Evolutionary conservation across 352 stramenopile genomes (phyloP), one percentile per base, ranked within the genome.

Genomic region (Pythium grandisporangium): DNA sequence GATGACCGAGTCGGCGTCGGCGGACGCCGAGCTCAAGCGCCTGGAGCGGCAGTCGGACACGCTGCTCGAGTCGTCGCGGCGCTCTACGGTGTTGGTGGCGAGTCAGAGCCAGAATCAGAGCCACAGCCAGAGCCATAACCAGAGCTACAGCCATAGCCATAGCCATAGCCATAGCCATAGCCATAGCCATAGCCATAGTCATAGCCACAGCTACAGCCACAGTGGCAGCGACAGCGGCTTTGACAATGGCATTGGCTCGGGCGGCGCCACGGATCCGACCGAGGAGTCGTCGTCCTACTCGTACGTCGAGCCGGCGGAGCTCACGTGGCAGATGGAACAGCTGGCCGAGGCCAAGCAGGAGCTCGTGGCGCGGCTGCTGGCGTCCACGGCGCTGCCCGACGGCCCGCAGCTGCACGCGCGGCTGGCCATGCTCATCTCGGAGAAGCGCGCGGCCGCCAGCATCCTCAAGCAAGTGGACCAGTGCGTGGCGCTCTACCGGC

Each of bases 381-480:
- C 55, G 3, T 63, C 63, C 16, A 41, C 78, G 14, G 56, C 52
- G 5, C 42, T 76, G 24, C 67, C 78, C 0, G 74, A 88, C n/a
- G 65, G 58, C 4, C 43, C 73, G 34, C 68, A 80, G 53, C 67
- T 88, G 26, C 61, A 83, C 38, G 66, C 78, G n/a, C 78, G 81
- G 30, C 70, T 91, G 30, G 70, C 72, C 33, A 80, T 88, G 62
- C 81, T 75, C 46, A 53, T 63, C 14, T 87, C 74, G 1, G 78
- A 91, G 47, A 63, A 66, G 33, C 69, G 78, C 40, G 75, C 78
- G 12, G 77, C 65, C 45, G 66, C 80, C 50, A 82, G 62, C 4
- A 79, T 85, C 35, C 66, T 74, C 46, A 70, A 78, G 38, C 78
- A 91, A 53, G 61, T 91, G 17, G 62, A 82, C 23, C 64, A 68